Evolutionary conservation across 495 filamentous ascomycete species (phyloP), one percentile per base, ranked within the genome.

Genomic region (Trichoderma reesei): DNA sequence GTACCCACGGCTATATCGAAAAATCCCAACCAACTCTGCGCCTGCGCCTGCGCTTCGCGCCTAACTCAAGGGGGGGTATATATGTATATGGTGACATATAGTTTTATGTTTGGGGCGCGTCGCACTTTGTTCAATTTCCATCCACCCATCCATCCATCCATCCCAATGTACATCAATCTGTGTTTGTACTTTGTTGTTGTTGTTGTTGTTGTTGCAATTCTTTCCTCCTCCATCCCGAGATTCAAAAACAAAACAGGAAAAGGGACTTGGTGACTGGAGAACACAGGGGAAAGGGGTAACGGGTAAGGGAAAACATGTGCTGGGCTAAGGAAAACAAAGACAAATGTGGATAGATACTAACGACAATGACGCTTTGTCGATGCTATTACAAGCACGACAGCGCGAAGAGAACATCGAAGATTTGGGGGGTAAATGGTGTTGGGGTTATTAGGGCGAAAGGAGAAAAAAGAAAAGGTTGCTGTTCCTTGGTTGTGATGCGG

Each of bases 51-150:
- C 51, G 51, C 51, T 31, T 26, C 8, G 11, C 51, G 51, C 51
- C 51, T n/a, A 33, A 26, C 26, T 26, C 26, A 26, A 26, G 26
- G 9, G 51, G 31, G 48, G 48, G 51, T 56, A 56, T 56, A 34
- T 34, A 56, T 56, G 51, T 34, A n/a, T n/a, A n/a, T n/a, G n/a
- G n/a, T 56, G 20, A 31, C 51, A 34, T 34, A 56, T 56, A 34
- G 31, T 31, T 18, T n/a, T 5, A n/a, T 31, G 34, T n/a, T n/a
- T n/a, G n/a, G n/a, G 51, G 51, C 51, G 20, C 51, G 4, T 34
- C 51, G 51, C 31, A 31, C 51, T 56, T n/a, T n/a, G 16, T 56
- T 56, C 51, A 56, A 56, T 56, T 34, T 48, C 44, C 44, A 20
- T 48, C 44, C n/a, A 48, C 9, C 41, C 41, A 44, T 44, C 41